These are phyloP conservation scores for Actinomucor elegans DNA, from an alignment of 371 early-diverging fungal genomes.

Conservation along the genomic window DNA sequence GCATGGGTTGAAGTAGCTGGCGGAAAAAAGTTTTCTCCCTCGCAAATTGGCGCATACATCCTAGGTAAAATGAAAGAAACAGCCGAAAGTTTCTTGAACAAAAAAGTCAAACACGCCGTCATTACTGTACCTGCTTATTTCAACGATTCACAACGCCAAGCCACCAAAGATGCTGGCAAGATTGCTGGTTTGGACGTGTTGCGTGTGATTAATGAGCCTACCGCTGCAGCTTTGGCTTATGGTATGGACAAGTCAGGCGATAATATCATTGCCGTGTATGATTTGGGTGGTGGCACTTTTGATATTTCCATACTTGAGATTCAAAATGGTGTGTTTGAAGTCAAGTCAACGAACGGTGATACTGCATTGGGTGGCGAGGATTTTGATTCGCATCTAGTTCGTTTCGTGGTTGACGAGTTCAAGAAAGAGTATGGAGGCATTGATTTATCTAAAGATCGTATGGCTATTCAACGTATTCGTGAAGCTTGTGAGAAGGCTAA, in stretches of 20 bases:
- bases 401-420: constrained; percentile 78
- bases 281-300: constrained; percentile 97
- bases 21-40: constrained; percentile 93
- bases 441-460: constrained; percentile 75
- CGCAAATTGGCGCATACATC: constrained; percentile 94
- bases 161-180: constrained; percentile 97
- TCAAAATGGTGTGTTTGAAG: constrained; percentile 95
- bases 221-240: constrained; percentile 98
- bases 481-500: constrained; percentile 96
- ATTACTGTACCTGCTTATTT: constrained; percentile 85
- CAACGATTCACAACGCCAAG: constrained; percentile 97
- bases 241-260: constrained; percentile 93
- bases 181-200: constrained; percentile 97
- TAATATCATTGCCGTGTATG: constrained; percentile 83
- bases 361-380: constrained; percentile 98
- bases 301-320: constrained; percentile 96
- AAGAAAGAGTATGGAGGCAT: constrained; percentile 78
- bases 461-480: constrained; percentile 87
- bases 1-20: constrained; percentile 90
- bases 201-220: constrained; percentile 99
- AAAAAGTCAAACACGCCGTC: constrained; percentile 89
- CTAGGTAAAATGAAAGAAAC: constrained; percentile 96
- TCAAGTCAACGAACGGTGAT: constrained; percentile 92
- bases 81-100: constrained; percentile 85
- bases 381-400: constrained; percentile 87